A percentile compares a stretch with the other conserved stretches of the same genome.
Conservation (phyloP, 371 early-diverging fungal species). For the Mortierella sp. region DNA sequence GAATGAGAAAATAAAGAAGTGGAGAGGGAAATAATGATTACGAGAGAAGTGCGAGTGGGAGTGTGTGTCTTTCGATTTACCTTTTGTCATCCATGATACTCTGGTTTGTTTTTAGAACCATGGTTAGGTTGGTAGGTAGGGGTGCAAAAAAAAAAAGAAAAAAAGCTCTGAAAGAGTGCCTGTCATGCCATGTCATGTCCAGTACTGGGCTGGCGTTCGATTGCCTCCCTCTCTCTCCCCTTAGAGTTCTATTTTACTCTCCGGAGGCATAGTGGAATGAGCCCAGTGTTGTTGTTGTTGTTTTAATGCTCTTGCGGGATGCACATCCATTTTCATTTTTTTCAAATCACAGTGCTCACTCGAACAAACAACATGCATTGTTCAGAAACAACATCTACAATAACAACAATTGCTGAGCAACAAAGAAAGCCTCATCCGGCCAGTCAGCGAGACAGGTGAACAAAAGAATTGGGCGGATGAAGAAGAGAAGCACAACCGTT, state of each 20-base stretch:
- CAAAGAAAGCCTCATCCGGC: background rate
- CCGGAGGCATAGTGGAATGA: background rate
- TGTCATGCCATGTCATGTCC: background rate
- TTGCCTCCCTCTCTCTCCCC: background rate
- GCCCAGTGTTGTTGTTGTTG: background rate
- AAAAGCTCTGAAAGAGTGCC: background rate
- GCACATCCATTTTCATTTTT: background rate
- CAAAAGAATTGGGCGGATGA: background rate
- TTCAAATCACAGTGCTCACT: background rate
- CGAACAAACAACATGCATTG: background rate
- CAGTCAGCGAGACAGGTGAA: background rate
- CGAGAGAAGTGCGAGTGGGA: background rate
- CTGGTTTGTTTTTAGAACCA: conserved; percentile 1
- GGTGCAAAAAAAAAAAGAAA: background rate
- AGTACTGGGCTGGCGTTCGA: background rate
- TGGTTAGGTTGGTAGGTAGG: background rate
- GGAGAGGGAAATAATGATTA: background rate
- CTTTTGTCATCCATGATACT: too few relatives aligned
- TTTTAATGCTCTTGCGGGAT: background rate
- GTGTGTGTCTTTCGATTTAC: background rate
- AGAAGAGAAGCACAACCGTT: background rate
- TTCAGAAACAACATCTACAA: background rate
- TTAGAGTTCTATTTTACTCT: background rate
- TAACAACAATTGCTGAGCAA: background rate
- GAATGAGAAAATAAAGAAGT: background rate